Evolutionary conservation across 1,284 basidiomycete genomes (phyloP).

Genomic region (Austropuccinia psidii): DNA sequence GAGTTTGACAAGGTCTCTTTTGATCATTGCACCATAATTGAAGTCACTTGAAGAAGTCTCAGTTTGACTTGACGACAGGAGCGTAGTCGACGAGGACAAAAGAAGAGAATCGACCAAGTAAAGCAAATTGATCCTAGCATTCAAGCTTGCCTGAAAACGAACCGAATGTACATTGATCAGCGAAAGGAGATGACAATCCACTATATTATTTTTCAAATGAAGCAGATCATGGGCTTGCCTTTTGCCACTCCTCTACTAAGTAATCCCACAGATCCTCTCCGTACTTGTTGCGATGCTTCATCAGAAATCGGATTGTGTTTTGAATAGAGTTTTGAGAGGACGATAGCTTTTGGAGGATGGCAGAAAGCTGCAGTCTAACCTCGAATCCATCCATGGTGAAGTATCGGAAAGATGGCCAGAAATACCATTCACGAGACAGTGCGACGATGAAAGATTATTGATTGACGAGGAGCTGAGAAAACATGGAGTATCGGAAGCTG

Average conservation of each 20-base stretch:
- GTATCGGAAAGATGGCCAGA: background rate
- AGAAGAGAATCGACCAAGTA: conserved; percentile 42
- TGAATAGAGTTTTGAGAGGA: conserved; percentile 43
- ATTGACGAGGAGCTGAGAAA: no score
- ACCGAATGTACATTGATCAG: background rate
- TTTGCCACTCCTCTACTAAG: conserved; percentile 40
- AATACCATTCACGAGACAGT: no score
- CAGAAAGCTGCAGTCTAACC: conserved; percentile 40
- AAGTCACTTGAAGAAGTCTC: background rate
- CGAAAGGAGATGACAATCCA: no score
- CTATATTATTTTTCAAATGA: no score
- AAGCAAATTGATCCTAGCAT: conserved; percentile 43
- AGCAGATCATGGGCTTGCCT: background rate
- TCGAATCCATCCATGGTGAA: conserved; percentile 43
- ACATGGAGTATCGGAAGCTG: no score
- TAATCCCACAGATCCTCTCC: conserved; percentile 42
- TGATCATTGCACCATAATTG: background rate
- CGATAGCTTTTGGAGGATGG: conserved; percentile 40
- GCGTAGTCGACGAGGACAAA: conserved; percentile 39
- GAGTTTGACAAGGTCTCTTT: background rate
- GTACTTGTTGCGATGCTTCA: conserved; percentile 37
- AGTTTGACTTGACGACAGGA: background rate
- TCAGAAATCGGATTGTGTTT: conserved; percentile 39
- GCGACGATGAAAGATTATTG: no score
- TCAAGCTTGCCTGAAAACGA: conserved; percentile 39